Base-by-base conservation (phyloP, 202 grass and related monocot species). In the Panicum hallii region DNA sequence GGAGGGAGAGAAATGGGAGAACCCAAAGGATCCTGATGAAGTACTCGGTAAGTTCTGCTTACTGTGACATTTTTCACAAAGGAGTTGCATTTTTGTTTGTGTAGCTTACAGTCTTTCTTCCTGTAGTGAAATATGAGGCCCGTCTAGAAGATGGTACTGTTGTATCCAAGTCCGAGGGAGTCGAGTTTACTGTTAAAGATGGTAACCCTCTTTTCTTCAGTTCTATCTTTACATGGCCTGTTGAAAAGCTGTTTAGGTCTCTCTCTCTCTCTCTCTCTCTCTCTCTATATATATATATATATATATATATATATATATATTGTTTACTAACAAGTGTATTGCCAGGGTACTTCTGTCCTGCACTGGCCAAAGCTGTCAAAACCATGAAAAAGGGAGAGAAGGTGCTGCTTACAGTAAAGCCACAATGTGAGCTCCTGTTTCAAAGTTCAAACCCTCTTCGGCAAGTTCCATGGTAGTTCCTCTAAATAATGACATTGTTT, bases 1-100 rank as follows among this genome's bases (percentile, higher is more conserved):
- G 55, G 93, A 92, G 78, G 95, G 95, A 55, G 93, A 93, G 38
- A 98, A 98, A 81, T 98, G 91, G 93, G 95, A 95, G 83, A 98
- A 89, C 79, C 93, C 89, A 38, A 98, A 93, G 65, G 93, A 98
- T 84, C 89, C 82, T 1, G 91, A 98, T 79, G 93, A 98, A 93
- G 93, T 98, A 73, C 74, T 98, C 87, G 95, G 95, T 98, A 95
- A 56, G 20, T 61, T 64, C 42, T 72, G 15, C 44, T 87, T 36
- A 79, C 40, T 69, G 45, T 20, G 57, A 57, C 19, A 34, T 0
- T 32, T 52, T 80, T 3, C 30, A 22, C 20, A 11, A 44, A 46
- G 36, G 19, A 28, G n/a, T 53, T 70, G 4, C 49, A 0, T 46
- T 40, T 28, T 60, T 73, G 30, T 74, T 60, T 1, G 3, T 77